Evolutionary conservation across 148 eudicot species (phyloP), one percentile per base, ranked within the genome.

Genomic region (Cornus kousa): DNA sequence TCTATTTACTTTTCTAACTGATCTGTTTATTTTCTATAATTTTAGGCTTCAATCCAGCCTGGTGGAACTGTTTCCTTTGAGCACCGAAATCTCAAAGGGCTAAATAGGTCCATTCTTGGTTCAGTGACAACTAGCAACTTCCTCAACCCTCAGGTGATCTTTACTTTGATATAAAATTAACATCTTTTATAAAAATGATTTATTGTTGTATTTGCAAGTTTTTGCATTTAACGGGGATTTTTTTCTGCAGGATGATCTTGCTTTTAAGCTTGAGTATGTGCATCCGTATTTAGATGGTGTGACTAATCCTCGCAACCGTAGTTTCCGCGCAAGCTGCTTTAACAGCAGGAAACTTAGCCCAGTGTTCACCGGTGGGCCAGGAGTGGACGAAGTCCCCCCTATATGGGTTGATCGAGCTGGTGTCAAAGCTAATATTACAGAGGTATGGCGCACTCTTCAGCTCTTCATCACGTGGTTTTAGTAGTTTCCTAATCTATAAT

Each of bases 361-460:
- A 55, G 97, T 95, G 74, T 95, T 95, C 83, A 95, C 98, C 3
- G 97, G 98, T 43, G 98, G 97, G 77, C 97, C 98, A 65, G 97
- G 98, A 80, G 84, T 90, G 68, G 98, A 95, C 28, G 98, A 95
- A 89, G 97, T 95, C 33, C 98, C 98, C 71, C 97, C 98, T 28
- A 93, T 95, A 19, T 93, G 96, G 98, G 97, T 93, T 77, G 98
- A 95, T 82, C 87, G 98, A 74, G 86, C 91, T 82, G 98, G 97
- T 69, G 73, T 89, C 64, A 93, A 95, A 81, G 94, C 94, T 74
- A 95, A 89, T 76, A 87, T 95, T 78, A 95, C 97, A 14, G 98
- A 95, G 98, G 98, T 93, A 83, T 39, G 70, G 70, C 35, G 35
- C 39, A 31, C 16, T 19, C 17, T 19, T 62, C 19, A 6, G 59